Conservation (phyloP, 2,329 filamentous ascomycete genomes). For the Nemania abortiva region DNA sequence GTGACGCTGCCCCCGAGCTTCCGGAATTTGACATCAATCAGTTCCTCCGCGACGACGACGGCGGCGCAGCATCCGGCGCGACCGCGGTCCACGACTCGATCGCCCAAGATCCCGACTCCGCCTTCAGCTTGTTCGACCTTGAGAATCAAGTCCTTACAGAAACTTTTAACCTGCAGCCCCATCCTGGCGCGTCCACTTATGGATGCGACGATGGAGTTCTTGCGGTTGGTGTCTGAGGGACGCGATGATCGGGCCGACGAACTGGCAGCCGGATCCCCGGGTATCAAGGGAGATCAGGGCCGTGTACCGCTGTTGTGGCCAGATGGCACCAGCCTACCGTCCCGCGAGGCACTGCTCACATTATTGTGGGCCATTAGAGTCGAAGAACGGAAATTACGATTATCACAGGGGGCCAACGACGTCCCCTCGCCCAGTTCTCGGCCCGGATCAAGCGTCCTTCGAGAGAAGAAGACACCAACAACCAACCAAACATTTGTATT, state of each 20-base stretch:
- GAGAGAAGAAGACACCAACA: constrained; percentile 47
- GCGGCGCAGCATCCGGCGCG: constrained; percentile 60
- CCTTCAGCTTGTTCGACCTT: constrained; percentile 67
- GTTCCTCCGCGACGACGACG: constrained; percentile 68
- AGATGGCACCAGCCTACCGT: constrained; percentile 54
- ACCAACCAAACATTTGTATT: constrained; percentile 44
- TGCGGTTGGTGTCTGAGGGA: constrained; percentile 77
- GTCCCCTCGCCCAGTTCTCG: constrained; percentile 45
- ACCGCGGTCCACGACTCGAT: constrained; percentile 62
- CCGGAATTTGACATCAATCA: constrained; percentile 60
- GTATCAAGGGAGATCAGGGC: constrained; percentile 54
- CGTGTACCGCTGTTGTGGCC: constrained; percentile 53
- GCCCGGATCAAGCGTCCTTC: constrained; percentile 47
- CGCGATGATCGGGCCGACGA: constrained; percentile 60
- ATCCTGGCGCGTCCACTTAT: constrained; percentile 77
- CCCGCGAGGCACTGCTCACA: constrained; percentile 53
- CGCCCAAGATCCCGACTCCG: constrained; percentile 65
- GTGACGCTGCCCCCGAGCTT: constrained; percentile 66
- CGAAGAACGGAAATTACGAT: constrained; percentile 51
- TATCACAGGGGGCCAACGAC: constrained; percentile 37
- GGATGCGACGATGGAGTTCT: constrained; percentile 80
- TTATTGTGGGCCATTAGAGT: constrained; percentile 53
- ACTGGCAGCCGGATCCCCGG: constrained; percentile 52
- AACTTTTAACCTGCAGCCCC: constrained; percentile 79
- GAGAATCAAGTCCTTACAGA: constrained; percentile 71